Base-by-base conservation (phyloP, 257 asterid species). In the Gentiana dahurica region DNA sequence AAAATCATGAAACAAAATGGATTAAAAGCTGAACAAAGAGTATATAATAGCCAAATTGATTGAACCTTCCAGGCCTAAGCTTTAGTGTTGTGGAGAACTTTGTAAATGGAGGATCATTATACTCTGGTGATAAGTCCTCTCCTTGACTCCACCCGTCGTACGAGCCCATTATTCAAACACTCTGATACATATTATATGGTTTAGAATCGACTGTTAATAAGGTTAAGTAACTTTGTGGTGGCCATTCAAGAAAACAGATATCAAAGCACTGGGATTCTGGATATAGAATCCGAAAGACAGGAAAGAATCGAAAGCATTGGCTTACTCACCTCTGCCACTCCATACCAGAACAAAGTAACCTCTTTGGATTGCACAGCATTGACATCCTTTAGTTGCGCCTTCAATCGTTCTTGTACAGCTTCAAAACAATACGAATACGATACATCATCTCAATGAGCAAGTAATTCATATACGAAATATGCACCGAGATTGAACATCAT, bases 101-200 rank as follows among this genome's bases (percentile, higher is more conserved):
- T 41, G 94, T 63, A 58, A 73, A 73, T 11, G 85, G 76, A 24
- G 0, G 24, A 73, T 85, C 95, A 5, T 79, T 75, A 61, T 85
- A 91, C 65, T 87, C 95, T 1, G 85, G 86, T 39, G 96, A 87
- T 48, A 91, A 73, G 57, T 83, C 71, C 67, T 91, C 98, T 56
- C 95, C 97, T 77, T 70, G 73, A 60, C 76, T 79, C 98, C 98
- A 91, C 41, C 92, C 87, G 64, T 91, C 91, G 60, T 87, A 91
- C 11, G 96, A 91, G 34, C 96, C 96, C 95, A 91, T 83, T 47
- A 91, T 94, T 81, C 85, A 89, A 65, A 91, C 96, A 54, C 85
- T 83, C 96, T 91, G 69, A 59, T 61, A 64, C 58, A 9, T 34
- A 69, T 37, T 15, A 57, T 24, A 24, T 24, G 24, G 24, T 24